Base-by-base conservation (phyloP, 2,329 filamentous ascomycete species). In the Lizonia empirigonia region DNA sequence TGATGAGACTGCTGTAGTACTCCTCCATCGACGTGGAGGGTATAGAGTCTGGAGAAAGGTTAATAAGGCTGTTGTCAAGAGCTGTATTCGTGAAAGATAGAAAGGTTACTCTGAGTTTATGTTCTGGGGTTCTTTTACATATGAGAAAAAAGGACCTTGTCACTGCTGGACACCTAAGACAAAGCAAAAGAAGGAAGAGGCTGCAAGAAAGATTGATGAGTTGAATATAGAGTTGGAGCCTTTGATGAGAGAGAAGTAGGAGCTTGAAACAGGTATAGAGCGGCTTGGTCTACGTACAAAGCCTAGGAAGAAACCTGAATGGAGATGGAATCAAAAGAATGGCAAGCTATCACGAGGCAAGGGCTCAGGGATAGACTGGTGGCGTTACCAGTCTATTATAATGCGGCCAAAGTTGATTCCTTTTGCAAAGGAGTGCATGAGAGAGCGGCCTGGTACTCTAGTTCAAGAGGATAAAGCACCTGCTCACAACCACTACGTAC, bases 391-490 rank as follows among this genome's bases (percentile, higher is more conserved):
- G 18, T 16, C 29, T n/a, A 12, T 23, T 37, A 39, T 59, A 12
- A 18, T 53, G n/a, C 2, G 19, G 12, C 42, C n/a, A 41, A 60
- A 53, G 38, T 24, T 60, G 5, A 15, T 56, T 20, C 50, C 39
- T 27, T 58, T 58, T 47, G 41, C 54, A 22, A 44, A 55, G 23
- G 30, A 51, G 41, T 55, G 37, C 23, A 26, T 30, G 7, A 50
- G 20, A 30, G 33, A 53, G 13, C 20, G 44, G 15, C 56, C 12
- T 44, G 10, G 22, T 19, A 59, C 42, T 35, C 2, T 56, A n/a
- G 23, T 59, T n/a, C 30, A 45, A 46, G 52, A 59, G 18, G 44
- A 56, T 34, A 59, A 59, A 19, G 53, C 53, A n/a, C 51, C 41
- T n/a, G 19, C 48, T 32, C 29, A 53, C 38, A 20, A 16, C 15